These are phyloP conservation scores for Botryotinia globosa DNA, from an alignment of 2,329 filamentous ascomycete genomes.

Conservation along the genomic window DNA sequence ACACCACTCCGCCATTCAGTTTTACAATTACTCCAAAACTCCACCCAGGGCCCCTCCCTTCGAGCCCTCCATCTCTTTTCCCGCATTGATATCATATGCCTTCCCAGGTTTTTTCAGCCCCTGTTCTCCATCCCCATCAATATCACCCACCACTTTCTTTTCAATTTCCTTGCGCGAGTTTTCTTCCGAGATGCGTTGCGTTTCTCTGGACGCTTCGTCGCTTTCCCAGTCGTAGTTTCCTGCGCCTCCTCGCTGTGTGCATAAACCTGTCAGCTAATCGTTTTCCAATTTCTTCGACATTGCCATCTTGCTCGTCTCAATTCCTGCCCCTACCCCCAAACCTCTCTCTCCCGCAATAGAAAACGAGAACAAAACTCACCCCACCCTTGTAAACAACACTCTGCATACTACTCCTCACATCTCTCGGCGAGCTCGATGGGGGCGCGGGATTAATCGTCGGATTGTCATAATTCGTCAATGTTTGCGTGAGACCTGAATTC, in stretches of 20 bases:
- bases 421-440: neutral
- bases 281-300: neutral
- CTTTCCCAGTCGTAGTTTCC: neutral
- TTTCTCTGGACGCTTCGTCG: neutral
- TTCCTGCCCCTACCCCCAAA: neutral
- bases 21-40: neutral
- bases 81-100: neutral
- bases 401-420: slow-evolving; percentile 18
- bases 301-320: neutral
- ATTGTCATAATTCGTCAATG: slow-evolving; percentile 21
- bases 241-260: neutral
- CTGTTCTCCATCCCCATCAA: slow-evolving; percentile 45
- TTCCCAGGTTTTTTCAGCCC: slow-evolving; percentile 6
- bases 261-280: slow-evolving; percentile 23
- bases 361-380: slow-evolving; percentile 56
- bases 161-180: slow-evolving; percentile 25
- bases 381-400: slow-evolving; percentile 39
- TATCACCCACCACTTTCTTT: neutral
- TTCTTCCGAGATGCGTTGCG: neutral
- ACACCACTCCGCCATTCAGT: neutral
- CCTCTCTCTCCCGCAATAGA: slow-evolving; percentile 35
- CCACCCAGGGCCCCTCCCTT: neutral
- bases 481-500: slow-evolving; percentile 25
- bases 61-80: neutral
- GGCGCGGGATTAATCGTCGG: slow-evolving; percentile 14